Conservation (phyloP, 2,329 filamentous ascomycete species). For the Fusarium tanahbumbuense region DNA sequence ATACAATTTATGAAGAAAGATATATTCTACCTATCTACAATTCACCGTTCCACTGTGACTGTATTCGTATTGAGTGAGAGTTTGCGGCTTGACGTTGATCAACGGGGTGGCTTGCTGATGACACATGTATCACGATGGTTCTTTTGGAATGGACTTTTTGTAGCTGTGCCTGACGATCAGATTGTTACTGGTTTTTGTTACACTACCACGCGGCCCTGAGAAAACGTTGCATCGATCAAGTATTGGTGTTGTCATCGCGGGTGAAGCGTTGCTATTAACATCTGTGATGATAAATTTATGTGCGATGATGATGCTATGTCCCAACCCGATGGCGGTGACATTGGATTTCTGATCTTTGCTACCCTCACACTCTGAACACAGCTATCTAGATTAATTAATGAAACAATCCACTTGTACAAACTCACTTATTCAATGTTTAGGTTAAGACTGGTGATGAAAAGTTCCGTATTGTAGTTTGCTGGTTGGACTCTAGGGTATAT, state of each 20-base stretch:
- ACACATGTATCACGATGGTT: slow-evolving; percentile 1
- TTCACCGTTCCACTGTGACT: neutral
- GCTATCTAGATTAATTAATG: neutral
- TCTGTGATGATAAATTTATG: neutral
- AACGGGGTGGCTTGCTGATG: neutral
- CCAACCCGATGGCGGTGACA: too few relatives aligned
- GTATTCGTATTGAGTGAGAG: neutral
- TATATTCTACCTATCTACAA: neutral
- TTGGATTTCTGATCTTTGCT: neutral
- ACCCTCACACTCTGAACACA: neutral
- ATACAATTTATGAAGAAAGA: slow-evolving; percentile 35
- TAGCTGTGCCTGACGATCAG: slow-evolving; percentile 25
- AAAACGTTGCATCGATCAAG: slow-evolving; percentile 27
- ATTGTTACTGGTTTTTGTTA: slow-evolving; percentile 11
- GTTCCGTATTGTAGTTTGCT: neutral
- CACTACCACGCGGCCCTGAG: slow-evolving; percentile 15
- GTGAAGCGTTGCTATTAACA: neutral
- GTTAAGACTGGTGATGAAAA: neutral
- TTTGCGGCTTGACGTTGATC: neutral
- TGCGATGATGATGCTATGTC: neutral
- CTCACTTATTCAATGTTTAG: neutral
- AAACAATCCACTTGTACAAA: neutral
- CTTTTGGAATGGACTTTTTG: neutral
- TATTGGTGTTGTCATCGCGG: neutral
- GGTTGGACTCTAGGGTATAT: neutral